Evolutionary conservation across 148 eudicot genomes (phyloP), one percentile per base, ranked within the genome.

Genomic region (Dianthus caryophyllus): DNA sequence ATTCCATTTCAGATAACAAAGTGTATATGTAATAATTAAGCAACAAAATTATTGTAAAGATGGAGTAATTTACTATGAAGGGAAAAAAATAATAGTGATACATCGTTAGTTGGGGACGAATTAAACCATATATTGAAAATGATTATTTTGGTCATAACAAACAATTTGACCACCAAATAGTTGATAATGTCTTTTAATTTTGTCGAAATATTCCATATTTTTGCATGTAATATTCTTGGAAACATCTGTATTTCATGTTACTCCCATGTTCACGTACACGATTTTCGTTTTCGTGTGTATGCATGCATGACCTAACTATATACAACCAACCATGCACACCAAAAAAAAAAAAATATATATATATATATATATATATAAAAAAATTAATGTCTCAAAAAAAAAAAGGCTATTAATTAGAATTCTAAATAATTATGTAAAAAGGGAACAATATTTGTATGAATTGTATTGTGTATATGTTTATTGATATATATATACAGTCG

Each of bases 191-290:
- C 61, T 38, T 75, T 31, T 57, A 15, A 30, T 69, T 48, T 41
- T 4, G 44, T 64, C 73, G 47, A 63, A 15, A 47, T 54, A 69
- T 64, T 59, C 66, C 39, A 16, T 54, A 26, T 64, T 46, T 39
- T 75, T n/a, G n/a, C n/a, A n/a, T n/a, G n/a, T n/a, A n/a, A 33
- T 33, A 33, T 60, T 17, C 63, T 75, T 69, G 22, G 17, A 69
- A 69, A 69, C 65, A 64, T 55, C 78, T 69, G 73, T 69, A 69
- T 47, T n/a, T 64, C 74, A 75, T 69, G 77, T 75, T 75, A n/a
- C 69, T 25, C 63, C 26, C 58, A 68, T 74, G 57, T 64, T 73
- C 54, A 67, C 64, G 25, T 56, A 54, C 58, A n/a, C 52, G 1
- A 29, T 15, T 58, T 29, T 58, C 12, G 41, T 5, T 58, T 58